Evolutionary conservation across 2,329 filamentous ascomycete genomes (phyloP), one percentile per base, ranked within the genome.

Genomic region (Chrysoporthe puriensis): DNA sequence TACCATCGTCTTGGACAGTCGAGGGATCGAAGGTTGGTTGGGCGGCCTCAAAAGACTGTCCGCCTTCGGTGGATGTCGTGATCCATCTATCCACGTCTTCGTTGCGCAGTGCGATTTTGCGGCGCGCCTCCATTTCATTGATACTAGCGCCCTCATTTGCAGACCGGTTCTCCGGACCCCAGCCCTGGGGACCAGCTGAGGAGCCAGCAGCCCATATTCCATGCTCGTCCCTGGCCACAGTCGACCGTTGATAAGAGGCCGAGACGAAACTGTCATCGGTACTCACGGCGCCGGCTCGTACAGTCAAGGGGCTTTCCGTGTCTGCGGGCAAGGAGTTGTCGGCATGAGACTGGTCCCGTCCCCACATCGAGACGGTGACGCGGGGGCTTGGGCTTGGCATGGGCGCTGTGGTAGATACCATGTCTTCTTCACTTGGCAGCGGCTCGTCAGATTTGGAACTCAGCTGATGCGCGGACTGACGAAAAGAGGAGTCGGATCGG

Each of bases 301-400:
- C 72, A 3, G 78, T 79, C 52, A 73, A 75, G 40, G 79, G 74
- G 63, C 74, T 77, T 61, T 80, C 77, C 62, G 77, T 75, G 44
- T 74, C 72, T 3, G 70, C 70, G 5, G 71, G 72, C 48, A 84
- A 79, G 7, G 76, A 73, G 16, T 79, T 79, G 68, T 83, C 82
- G 54, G 76, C 73, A 42, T 59, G 63, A 21, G n/a, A 6, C 36
- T 65, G 68, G 62, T 80, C 84, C 69, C 79, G 80, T 58, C 82
- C 84, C 83, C 84, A 88, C 70, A 85, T 77, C 1, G 86, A 88
- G 60, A 88, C 84, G 6, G 82, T 86, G 26, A 88, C 84, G 40
- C 81, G 81, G 7, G 86, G 86, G 72, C 86, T 88, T 68, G 80
- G 82, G 26, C 77, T 74, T 43, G 79, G 75, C 81, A 85, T 85